phyloP scores from a whole-genome alignment of 345 rosid genomes.

The Ceriops zippeliana region DNA sequence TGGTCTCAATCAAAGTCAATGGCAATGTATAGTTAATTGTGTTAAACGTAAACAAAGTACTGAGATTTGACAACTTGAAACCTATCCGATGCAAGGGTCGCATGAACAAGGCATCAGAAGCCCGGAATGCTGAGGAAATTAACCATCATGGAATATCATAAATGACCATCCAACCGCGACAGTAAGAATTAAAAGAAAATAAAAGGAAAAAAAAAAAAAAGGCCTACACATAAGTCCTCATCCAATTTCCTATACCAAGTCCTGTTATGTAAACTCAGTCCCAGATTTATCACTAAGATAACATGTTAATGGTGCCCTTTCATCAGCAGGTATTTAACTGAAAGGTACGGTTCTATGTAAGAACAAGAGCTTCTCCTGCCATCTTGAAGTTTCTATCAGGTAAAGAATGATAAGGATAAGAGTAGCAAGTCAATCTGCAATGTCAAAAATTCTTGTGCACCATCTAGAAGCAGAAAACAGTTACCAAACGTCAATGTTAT shows the following conservation, averaged over 20 bases:
- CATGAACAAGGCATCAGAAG: neutral
- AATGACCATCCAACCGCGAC: too few relatives aligned
- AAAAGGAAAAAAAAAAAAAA: too few relatives aligned
- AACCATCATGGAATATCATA: too few relatives aligned
- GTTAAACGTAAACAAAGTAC: too few relatives aligned
- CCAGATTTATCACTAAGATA: neutral
- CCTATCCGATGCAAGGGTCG: neutral
- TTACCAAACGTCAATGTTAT: conserved; percentile 8
- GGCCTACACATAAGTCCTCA: too few relatives aligned
- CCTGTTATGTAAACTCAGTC: neutral
- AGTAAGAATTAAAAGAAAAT: too few relatives aligned
- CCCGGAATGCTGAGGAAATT: neutral
- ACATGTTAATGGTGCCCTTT: neutral
- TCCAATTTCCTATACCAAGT: neutral
- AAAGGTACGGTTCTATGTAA: neutral
- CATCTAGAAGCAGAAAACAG: neutral
- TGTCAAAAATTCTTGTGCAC: neutral
- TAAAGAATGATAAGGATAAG: neutral
- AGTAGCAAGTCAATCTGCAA: neutral
- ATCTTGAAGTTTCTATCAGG: too few relatives aligned
- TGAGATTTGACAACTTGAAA: too few relatives aligned
- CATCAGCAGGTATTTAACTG: neutral
- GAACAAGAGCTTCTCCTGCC: neutral
- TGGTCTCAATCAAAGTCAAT: too few relatives aligned
- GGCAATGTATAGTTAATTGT: too few relatives aligned